phyloP scores from a whole-genome alignment of 352 stramenopile genomes.

The Phytophthora boehmeriae region DNA sequence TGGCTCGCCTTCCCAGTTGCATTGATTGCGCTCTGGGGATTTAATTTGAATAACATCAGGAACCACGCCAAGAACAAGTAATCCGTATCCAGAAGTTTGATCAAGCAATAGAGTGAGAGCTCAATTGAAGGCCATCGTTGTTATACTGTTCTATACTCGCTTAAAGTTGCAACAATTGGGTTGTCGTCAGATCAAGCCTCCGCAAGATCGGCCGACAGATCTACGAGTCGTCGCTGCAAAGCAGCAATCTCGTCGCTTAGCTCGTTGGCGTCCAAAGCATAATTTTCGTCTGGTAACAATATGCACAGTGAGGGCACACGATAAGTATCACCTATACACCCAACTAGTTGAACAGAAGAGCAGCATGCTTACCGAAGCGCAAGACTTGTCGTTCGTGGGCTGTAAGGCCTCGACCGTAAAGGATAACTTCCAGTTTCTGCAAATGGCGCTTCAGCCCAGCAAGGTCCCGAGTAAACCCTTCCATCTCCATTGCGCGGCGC shows the following conservation, averaged over 20 bases:
- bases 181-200: constrained; percentile 33
- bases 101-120: constrained; percentile 21
- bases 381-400: constrained; percentile 52
- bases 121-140: constrained; percentile 7
- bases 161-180: not conserved
- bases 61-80: constrained; percentile 48
- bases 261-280: constrained; percentile 60
- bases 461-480: constrained; percentile 79
- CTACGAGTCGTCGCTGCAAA: constrained; percentile 65
- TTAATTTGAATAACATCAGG: constrained; percentile 65
- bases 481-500: constrained; percentile 82
- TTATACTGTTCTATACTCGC: not conserved
- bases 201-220: constrained; percentile 59
- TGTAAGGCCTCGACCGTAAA: constrained; percentile 60
- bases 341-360: not conserved
- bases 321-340: not conserved
- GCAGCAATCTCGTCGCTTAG: constrained; percentile 66
- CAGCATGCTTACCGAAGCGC: constrained; percentile 39
- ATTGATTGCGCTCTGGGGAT: constrained; percentile 59
- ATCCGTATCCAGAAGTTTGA: constrained; percentile 16
- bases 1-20: constrained; percentile 69
- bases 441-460: constrained; percentile 64
- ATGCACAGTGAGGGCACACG: not conserved
- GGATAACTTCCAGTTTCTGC: constrained; percentile 73
- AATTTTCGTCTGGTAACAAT: constrained; percentile 44